Base-by-base conservation (phyloP, 768 basidiomycete species). In the Pluteus cervinus region DNA sequence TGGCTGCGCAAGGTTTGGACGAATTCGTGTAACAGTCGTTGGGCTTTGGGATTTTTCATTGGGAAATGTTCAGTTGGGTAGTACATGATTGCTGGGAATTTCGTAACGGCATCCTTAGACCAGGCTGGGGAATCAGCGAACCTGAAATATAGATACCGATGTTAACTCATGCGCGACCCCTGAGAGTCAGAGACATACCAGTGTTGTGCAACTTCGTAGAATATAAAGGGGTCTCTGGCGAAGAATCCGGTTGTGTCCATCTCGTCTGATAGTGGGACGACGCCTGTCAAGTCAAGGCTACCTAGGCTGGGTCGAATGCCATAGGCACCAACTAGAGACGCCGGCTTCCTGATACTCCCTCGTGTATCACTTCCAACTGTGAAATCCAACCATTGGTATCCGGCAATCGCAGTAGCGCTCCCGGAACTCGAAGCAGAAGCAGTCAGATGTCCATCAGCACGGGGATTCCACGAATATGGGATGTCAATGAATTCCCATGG, bases 181-280 rank as follows among this genome's bases (percentile, higher is more conserved):
- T 2, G 20, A 15, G 15, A 35, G 40, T 39, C 40, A 26, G 3
- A 12, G 29, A 44, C 55, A 33, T 29, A 62, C 63, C 63, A 65
- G 17, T 36, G 45, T 24, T 20, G 36, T 3, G 53, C 55, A 15
- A 62, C 44, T 7, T 53, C 48, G 23, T 51, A 34, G 42, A 65
- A 60, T 14, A 62, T 29, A 10, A 31, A 41, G 15, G 60, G 58
- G 38, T 63, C 56, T 12, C 63, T 47, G 21, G 60, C 47, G 41
- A 65, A 65, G 31, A 59, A 59, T 2, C 63, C 63, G 7, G 52
- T 57, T 4, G 62, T 63, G 41, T 65, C 63, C 61, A 66, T 61
- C 39, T 66, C 61, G 37, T 62, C 62, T 21, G 61, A 56, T 0
- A 66, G 44, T 12, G 63, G 58, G 1, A 66, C 36, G 10, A 64